phyloP scores from a whole-genome alignment of 306 rosid species.

The Nissolia schottii region DNA sequence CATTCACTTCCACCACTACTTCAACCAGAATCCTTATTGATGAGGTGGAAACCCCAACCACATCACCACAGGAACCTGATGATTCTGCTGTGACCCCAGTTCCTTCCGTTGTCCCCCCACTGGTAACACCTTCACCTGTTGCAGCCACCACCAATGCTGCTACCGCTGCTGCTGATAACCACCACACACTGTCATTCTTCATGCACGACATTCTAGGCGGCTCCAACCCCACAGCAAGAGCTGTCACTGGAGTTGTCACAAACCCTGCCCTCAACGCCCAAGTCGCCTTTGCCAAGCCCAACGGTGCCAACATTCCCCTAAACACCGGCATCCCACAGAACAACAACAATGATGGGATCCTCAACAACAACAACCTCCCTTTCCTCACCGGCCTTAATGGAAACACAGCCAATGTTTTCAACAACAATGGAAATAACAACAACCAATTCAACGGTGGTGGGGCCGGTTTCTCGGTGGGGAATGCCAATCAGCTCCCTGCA shows the following conservation, averaged over 20 bases:
- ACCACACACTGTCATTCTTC: slow-evolving; percentile 49
- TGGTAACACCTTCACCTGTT: neutral
- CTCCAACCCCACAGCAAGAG: slow-evolving; percentile 68
- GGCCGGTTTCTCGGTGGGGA: slow-evolving; percentile 37
- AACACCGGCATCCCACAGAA: slow-evolving; percentile 54
- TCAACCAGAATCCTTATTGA: slow-evolving; percentile 35
- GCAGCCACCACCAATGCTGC: slow-evolving; percentile 15
- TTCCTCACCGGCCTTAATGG: slow-evolving; percentile 85
- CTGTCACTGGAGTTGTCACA: slow-evolving; percentile 65
- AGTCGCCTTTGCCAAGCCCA: slow-evolving; percentile 86
- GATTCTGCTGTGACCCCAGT: slow-evolving; percentile 12
- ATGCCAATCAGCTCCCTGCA: slow-evolving; percentile 42
- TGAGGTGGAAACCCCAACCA: slow-evolving; percentile 14
- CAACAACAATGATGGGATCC: slow-evolving; percentile 61
- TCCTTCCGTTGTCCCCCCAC: slow-evolving; percentile 26
- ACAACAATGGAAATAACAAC: slow-evolving; percentile 47
- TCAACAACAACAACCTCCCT: slow-evolving; percentile 77
- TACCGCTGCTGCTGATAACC: slow-evolving; percentile 16
- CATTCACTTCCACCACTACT: slow-evolving; percentile 4
- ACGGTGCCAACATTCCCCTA: slow-evolving; percentile 65
- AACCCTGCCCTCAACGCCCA: slow-evolving; percentile 74
- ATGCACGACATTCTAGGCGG: slow-evolving; percentile 87
- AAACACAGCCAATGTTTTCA: slow-evolving; percentile 39
- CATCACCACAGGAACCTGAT: neutral
- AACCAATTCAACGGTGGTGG: slow-evolving; percentile 40